Conservation (phyloP, 2,329 filamentous ascomycete genomes). For the Xylaria sp. region DNA sequence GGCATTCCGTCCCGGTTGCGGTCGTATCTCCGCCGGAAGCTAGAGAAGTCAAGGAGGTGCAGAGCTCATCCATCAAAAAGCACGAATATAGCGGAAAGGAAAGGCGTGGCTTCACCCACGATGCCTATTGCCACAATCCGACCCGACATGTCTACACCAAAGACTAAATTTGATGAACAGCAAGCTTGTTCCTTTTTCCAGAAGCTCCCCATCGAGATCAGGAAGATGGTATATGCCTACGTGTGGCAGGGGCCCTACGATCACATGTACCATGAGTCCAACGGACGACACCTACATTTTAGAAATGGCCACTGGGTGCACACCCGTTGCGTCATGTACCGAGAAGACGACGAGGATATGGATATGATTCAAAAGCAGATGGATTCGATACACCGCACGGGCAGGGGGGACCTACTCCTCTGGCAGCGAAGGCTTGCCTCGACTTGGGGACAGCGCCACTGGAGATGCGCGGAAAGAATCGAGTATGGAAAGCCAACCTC, state of each 20-base stretch:
- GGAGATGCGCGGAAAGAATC: conserved; percentile 49
- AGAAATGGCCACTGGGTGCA: conserved; percentile 47
- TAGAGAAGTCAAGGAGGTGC: conserved; percentile 40
- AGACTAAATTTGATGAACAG: conserved; percentile 39
- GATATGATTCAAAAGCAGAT: conserved; percentile 48
- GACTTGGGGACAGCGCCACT: conserved; percentile 50
- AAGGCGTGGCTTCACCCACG: conserved; percentile 2
- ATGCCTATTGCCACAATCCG: background rate
- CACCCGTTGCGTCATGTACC: conserved; percentile 48
- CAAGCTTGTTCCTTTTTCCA: conserved; percentile 48
- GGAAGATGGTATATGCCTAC: conserved; percentile 49
- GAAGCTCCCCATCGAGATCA: conserved; percentile 51
- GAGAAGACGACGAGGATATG: conserved; percentile 44
- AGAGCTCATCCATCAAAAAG: conserved; percentile 28
- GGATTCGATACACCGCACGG: conserved; percentile 42
- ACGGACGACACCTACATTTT: conserved; percentile 47
- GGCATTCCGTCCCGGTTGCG: conserved; percentile 41
- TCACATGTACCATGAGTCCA: conserved; percentile 44
- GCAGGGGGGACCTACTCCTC: conserved; percentile 41
- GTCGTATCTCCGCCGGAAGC: conserved; percentile 42
- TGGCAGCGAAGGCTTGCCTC: conserved; percentile 48
- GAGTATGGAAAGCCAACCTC: conserved; percentile 40
- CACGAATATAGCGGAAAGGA: conserved; percentile 25
- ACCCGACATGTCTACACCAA: conserved; percentile 1
- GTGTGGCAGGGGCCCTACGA: conserved; percentile 45